A percentile compares a stretch with the other conserved stretches of the same genome.
Conservation (phyloP, 352 stramenopile species). For the Peronosclerospora sorghi region DNA sequence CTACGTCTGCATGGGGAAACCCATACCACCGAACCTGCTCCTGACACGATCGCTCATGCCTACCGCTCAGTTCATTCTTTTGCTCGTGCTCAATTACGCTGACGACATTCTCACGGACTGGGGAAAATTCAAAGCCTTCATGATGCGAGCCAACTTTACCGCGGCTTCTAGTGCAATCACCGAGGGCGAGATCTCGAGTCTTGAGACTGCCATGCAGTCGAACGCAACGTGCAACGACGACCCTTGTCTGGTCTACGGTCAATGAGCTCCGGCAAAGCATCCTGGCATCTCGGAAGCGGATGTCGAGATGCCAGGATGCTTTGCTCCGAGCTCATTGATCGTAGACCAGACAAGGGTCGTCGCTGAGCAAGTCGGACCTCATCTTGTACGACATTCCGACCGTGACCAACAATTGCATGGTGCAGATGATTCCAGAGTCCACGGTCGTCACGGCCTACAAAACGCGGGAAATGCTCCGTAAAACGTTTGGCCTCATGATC, state of each 20-base stretch:
- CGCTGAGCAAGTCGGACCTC: conserved; percentile 30
- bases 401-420: conserved; percentile 35
- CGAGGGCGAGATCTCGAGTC: conserved; percentile 13
- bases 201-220: conserved; percentile 24
- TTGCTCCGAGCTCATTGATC: too few species aligned
- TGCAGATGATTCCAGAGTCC: conserved; percentile 14
- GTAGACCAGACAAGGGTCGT: too few species aligned
- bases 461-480: conserved; percentile 35
- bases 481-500: conserved; percentile 36
- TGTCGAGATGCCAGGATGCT: too few species aligned
- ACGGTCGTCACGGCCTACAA: conserved; percentile 12
- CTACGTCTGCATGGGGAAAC: conserved; percentile 30
- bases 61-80: conserved; percentile 14
- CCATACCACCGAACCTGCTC: conserved; percentile 5
- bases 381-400: conserved; percentile 36
- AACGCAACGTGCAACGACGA: conserved; percentile 33
- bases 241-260: conserved; percentile 27
- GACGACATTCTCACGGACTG: conserved; percentile 20
- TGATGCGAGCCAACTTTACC: conserved; percentile 16
- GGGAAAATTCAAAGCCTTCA: conserved; percentile 25
- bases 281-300: conserved; percentile 16
- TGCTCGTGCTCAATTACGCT: conserved; percentile 18
- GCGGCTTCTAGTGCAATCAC: conserved; percentile 17
- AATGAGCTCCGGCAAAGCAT: conserved; percentile 20
- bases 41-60: conserved; percentile 10